These are phyloP conservation scores for Oemleria cerasiformis DNA, from an alignment of 306 rosid species.

Conservation along the genomic window DNA sequence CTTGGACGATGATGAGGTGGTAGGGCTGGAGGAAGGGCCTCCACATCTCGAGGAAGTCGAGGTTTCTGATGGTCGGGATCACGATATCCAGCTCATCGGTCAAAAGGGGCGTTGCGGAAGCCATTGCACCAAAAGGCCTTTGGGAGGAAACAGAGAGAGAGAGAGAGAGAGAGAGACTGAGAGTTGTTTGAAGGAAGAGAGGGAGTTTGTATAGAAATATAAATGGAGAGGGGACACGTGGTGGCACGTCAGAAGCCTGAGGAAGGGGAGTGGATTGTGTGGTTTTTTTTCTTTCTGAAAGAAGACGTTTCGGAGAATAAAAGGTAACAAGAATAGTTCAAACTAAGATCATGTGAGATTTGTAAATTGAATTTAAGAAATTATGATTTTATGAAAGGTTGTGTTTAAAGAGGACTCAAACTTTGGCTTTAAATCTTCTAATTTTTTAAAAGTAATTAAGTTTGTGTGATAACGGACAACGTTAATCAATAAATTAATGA, in stretches of 20 bases:
- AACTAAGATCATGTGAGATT: neutral
- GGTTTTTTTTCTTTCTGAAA: neutral
- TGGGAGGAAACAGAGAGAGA: neutral
- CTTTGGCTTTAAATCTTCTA: neutral
- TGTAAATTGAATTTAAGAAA: neutral
- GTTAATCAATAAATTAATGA: no score
- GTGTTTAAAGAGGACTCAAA: neutral
- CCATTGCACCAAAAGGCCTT: constrained; percentile 22
- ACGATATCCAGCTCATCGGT: constrained; percentile 87
- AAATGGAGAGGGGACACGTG: constrained; percentile 17
- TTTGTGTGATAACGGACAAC: no score
- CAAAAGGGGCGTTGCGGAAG: constrained; percentile 36
- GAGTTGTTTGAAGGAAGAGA: neutral
- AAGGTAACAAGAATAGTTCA: constrained; percentile 37
- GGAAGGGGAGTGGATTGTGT: constrained; percentile 37
- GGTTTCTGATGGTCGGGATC: constrained; percentile 85
- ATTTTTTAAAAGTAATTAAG: neutral
- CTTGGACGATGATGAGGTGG: constrained; percentile 84
- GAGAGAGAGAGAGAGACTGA: neutral
- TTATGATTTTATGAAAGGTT: constrained; percentile 13
- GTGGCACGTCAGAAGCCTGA: constrained; percentile 30
- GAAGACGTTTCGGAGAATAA: constrained; percentile 39
- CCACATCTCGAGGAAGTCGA: constrained; percentile 93
- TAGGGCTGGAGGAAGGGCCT: constrained; percentile 74
- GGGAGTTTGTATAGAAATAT: constrained; percentile 19